These are phyloP conservation scores for Polygonum maritimum DNA, from an alignment of 148 eudicot genomes.

Conservation along the genomic window DNA sequence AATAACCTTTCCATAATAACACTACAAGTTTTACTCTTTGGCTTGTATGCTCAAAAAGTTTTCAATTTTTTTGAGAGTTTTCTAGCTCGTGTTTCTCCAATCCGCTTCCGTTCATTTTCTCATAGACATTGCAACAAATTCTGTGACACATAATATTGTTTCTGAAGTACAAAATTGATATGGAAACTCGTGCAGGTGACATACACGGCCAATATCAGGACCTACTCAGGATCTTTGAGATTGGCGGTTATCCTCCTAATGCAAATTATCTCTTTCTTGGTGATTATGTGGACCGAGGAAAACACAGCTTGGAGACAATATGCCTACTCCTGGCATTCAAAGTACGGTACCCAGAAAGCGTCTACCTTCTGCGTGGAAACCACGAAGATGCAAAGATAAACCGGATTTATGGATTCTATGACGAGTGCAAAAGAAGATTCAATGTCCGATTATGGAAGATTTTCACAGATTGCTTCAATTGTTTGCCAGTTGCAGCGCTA, in stretches of 20 bases:
- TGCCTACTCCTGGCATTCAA: slow-evolving; percentile 82
- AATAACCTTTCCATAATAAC: background rate
- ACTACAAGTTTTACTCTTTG: background rate
- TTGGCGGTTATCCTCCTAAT: slow-evolving; percentile 75
- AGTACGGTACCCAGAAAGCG: slow-evolving; percentile 64
- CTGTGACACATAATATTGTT: background rate
- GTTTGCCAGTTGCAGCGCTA: slow-evolving; percentile 79
- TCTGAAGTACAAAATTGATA: slow-evolving; percentile 15
- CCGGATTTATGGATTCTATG: slow-evolving; percentile 80
- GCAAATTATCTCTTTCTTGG: slow-evolving; percentile 87
- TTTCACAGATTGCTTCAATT: slow-evolving; percentile 87
- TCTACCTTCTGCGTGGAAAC: slow-evolving; percentile 77
- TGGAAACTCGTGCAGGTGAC: slow-evolving; percentile 44
- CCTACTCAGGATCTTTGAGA: slow-evolving; percentile 70
- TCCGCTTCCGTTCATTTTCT: background rate
- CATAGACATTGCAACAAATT: background rate
- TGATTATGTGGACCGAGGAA: slow-evolving; percentile 88
- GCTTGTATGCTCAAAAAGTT: background rate
- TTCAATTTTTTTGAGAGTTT: background rate
- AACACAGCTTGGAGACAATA: slow-evolving; percentile 87
- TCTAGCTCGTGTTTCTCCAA: background rate
- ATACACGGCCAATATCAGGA: slow-evolving; percentile 90
- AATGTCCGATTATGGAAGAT: slow-evolving; percentile 95
- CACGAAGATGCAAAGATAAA: slow-evolving; percentile 95
- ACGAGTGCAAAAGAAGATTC: slow-evolving; percentile 91